A percentile compares a stretch with the other conserved stretches of the same genome.
These are phyloP conservation scores for Leucosporidium creatinivorum DNA, from an alignment of 768 basidiomycete genomes.

Conservation along the genomic window DNA sequence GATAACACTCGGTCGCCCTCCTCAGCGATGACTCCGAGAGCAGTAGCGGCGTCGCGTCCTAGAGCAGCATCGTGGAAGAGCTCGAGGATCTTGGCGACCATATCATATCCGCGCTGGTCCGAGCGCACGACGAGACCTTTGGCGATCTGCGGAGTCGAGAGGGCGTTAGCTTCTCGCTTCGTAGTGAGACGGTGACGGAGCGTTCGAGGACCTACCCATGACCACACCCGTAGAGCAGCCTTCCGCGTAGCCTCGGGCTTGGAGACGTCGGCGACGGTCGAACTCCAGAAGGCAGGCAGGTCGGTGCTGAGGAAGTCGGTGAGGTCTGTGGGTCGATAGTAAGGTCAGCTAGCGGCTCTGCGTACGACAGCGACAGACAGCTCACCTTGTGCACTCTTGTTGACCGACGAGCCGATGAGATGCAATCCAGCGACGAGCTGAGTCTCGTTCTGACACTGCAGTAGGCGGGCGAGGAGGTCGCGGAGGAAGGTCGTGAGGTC, in stretches of 20 bases:
- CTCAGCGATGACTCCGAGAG: constrained; percentile 59
- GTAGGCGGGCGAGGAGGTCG: constrained; percentile 5
- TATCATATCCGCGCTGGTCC: constrained; percentile 53
- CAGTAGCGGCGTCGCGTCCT: constrained; percentile 65
- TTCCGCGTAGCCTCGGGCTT: constrained; percentile 6
- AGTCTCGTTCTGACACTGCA: constrained; percentile 12
- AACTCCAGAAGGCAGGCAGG: constrained; percentile 50
- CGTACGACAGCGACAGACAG: neutral
- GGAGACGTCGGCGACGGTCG: constrained; percentile 46
- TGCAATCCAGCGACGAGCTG: neutral
- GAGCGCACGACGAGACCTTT: constrained; percentile 72
- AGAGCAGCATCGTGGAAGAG: constrained; percentile 61
- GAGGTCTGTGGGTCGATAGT: constrained; percentile 16
- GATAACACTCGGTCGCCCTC: constrained; percentile 58
- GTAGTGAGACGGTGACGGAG: neutral
- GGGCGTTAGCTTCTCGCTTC: neutral
- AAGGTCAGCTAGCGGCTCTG: constrained; percentile 43
- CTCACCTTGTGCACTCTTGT: constrained; percentile 67
- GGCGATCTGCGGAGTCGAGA: constrained; percentile 51
- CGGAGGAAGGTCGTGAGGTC: neutral
- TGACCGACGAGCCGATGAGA: constrained; percentile 11
- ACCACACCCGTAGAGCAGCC: constrained; percentile 36
- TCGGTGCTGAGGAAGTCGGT: constrained; percentile 16
- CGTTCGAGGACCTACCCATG: constrained; percentile 30
- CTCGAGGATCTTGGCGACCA: constrained; percentile 60